A percentile compares a stretch with the other conserved stretches of the same genome.
Evolutionary conservation across 2,329 filamentous ascomycete species (phyloP).

Genomic region (Nannizziopsis arthrosporioides): DNA sequence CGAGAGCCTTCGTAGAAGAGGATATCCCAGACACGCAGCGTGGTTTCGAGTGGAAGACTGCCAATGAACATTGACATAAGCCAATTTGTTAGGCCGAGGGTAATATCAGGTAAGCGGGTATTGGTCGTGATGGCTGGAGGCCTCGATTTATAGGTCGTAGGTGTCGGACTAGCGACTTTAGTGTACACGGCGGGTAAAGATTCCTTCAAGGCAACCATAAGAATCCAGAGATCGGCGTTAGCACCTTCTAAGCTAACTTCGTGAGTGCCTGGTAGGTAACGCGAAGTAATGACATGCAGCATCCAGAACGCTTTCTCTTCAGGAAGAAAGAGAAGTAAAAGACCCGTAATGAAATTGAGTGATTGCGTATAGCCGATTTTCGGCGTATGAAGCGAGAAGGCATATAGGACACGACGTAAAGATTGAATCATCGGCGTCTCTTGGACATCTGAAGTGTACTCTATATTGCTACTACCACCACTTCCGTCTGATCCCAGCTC

Average conservation of each 20-base stretch:
- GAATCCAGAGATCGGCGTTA: conserved; percentile 84
- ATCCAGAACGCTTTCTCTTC: conserved; percentile 91
- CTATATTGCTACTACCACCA: conserved; percentile 25
- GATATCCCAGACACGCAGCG: conserved; percentile 84
- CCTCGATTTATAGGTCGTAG: conserved; percentile 27
- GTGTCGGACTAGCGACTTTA: conserved; percentile 66
- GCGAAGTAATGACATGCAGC: conserved; percentile 78
- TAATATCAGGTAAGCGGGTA: conserved; percentile 68
- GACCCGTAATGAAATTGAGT: conserved; percentile 83
- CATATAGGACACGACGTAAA: conserved; percentile 72
- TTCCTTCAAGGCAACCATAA: conserved; percentile 78
- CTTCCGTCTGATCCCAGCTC: conserved; percentile 15
- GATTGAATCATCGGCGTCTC: conserved; percentile 72
- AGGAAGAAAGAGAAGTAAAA: conserved; percentile 78
- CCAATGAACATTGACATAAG: conserved; percentile 97
- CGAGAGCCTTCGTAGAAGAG: conserved; percentile 94
- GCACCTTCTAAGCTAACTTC: conserved; percentile 81
- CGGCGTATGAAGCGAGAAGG: conserved; percentile 83
- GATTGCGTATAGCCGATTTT: conserved; percentile 91
- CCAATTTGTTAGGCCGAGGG: conserved; percentile 87
- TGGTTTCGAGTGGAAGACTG: conserved; percentile 81
- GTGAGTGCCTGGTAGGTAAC: conserved; percentile 83
- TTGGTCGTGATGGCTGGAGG: conserved; percentile 33
- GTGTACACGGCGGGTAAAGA: conserved; percentile 72
- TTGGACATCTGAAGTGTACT: conserved; percentile 27